Base-by-base conservation (phyloP, 352 stramenopile species). In the Phytophthora multivora region DNA sequence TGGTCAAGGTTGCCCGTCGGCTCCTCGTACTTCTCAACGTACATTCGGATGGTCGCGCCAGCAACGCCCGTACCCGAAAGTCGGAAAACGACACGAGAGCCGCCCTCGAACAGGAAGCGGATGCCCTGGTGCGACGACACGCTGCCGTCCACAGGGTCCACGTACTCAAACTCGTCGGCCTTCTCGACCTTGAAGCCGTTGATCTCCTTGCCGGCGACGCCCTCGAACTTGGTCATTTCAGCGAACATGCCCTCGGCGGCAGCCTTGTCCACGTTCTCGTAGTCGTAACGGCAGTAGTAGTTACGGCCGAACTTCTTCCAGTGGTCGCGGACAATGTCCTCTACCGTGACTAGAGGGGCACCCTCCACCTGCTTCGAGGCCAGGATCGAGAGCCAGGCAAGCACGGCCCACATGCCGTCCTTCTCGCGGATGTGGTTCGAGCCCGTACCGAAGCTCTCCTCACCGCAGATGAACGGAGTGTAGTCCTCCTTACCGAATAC, bases 341-440 rank as follows among this genome's bases (percentile, higher is more conserved):
- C 84, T n/a, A 99, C 96, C 10, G 79, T 86, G 41, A 99, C 91
- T 26, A 99, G 83, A 57, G 92, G 88, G 60, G 95, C 71, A 78
- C 86, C 85, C 0, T 89, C 77, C 39, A 84, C 79, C 72, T 95
- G 85, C 77, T 93, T 92, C 23, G 87, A 85, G 7, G 95, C 97
- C 50, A 99, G 68, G 73, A 99, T 98, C n/a, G 93, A 99, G 51
- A 99, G 82, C 98, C 98, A 99, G 36, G 90, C 88, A 47, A 99
- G 83, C 53, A 99, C 97, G 11, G 97, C 97, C 96, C 97, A 99
- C 73, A 99, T 91, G 53, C 98, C 98, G 82, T 99, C 98, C 88
- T 99, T 99, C 79, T 99, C 98, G 48, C 97, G 88, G 50, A 99
- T 97, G 83, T 99, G 97, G 85, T 99, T 98, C 66, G 93, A 98